Conservation (phyloP, 305 asterid genomes). For the Fraxinus platypoda region DNA sequence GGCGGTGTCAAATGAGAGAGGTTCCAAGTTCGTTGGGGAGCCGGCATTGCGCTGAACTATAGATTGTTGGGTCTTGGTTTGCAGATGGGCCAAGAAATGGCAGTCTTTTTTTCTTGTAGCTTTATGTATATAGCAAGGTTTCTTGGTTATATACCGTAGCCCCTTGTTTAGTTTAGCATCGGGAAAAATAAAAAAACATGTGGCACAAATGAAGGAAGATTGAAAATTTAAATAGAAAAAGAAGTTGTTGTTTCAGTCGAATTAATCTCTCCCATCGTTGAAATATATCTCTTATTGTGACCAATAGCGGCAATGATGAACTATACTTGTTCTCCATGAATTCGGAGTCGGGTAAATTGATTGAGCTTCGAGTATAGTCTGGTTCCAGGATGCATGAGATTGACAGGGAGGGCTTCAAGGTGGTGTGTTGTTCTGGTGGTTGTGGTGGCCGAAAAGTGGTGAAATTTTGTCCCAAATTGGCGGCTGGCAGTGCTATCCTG, state of each 20-base stretch:
- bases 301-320: not conserved
- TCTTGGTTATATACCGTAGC: constrained; percentile 62
- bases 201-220: not conserved
- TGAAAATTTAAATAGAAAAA: not conserved
- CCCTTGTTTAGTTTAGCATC: constrained; percentile 26
- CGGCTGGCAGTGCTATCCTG: too few relatives aligned
- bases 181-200: constrained; percentile 23
- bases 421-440: too few relatives aligned
- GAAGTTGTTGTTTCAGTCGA: not conserved
- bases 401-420: too few relatives aligned
- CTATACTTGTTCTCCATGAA: not conserved
- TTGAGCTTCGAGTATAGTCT: too few relatives aligned
- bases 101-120: constrained; percentile 29
- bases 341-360: constrained; percentile 10
- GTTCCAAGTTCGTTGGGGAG: constrained; percentile 36
- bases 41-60: constrained; percentile 50
- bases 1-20: constrained; percentile 40
- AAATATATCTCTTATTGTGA: not conserved
- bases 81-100: constrained; percentile 19
- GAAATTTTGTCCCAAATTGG: too few relatives aligned
- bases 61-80: constrained; percentile 3
- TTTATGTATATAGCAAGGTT: constrained; percentile 62
- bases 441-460: too few relatives aligned
- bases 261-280: not conserved
- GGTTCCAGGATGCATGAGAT: too few relatives aligned